These are phyloP conservation scores for Plasmodium gallinaceum DNA, from an alignment of 169 alveolate genomes.

Conservation along the genomic window DNA sequence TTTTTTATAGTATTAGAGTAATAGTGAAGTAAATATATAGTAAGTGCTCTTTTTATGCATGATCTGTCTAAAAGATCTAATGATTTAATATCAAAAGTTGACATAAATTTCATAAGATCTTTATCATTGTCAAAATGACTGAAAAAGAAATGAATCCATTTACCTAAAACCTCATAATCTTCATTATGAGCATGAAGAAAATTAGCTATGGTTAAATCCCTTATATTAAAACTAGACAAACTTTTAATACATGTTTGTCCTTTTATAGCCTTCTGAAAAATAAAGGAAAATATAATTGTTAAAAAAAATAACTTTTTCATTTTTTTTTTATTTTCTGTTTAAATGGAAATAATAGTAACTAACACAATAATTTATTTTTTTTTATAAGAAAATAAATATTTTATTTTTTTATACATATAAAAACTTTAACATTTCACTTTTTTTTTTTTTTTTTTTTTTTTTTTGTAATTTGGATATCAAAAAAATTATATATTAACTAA, in stretches of 20 bases:
- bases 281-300: slow-evolving; percentile 9
- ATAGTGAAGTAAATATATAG: slow-evolving; percentile 29
- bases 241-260: slow-evolving; percentile 14
- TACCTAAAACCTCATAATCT: not conserved
- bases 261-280: slow-evolving; percentile 27
- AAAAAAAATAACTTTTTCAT: slow-evolving; percentile 29
- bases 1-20: slow-evolving; percentile 20
- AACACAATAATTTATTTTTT: not conserved
- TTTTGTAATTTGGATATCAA: not conserved
- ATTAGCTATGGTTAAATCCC: slow-evolving; percentile 21
- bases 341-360: no score
- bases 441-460: not conserved
- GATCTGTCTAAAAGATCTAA: slow-evolving; percentile 23
- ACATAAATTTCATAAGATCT: slow-evolving; percentile 28
- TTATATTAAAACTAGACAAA: not conserved
- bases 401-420: not conserved
- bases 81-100: not conserved
- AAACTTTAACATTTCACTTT: not conserved
- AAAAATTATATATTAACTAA: not conserved
- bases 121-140: slow-evolving; percentile 16
- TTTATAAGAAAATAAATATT: not conserved
- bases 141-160: slow-evolving; percentile 61
- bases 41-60: slow-evolving; percentile 41
- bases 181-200: slow-evolving; percentile 8
- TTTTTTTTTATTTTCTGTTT: slow-evolving; percentile 4